These are phyloP conservation scores for Chrysoporthe deuterocubensis DNA, from an alignment of 2,329 filamentous ascomycete species.

Conservation along the genomic window DNA sequence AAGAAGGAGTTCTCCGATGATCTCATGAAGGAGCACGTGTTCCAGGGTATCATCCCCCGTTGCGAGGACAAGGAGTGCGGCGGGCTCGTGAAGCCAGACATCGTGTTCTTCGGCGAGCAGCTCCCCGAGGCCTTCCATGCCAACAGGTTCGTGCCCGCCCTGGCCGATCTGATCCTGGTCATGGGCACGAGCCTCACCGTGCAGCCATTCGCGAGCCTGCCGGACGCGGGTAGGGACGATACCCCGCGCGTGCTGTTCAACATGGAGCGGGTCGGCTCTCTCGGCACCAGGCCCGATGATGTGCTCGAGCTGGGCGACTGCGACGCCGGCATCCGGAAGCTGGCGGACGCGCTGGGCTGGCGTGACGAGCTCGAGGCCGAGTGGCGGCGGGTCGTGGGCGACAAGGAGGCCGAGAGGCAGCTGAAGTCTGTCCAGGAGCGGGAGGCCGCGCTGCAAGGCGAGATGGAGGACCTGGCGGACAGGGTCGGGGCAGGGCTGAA, in stretches of 20 bases:
- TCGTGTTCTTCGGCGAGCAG: slow-evolving; percentile 85
- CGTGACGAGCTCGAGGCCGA: slow-evolving; percentile 75
- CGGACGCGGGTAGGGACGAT: slow-evolving; percentile 61
- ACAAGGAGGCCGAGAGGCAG: slow-evolving; percentile 59
- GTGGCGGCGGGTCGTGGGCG: slow-evolving; percentile 72
- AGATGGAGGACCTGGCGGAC: slow-evolving; percentile 43
- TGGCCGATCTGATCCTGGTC: slow-evolving; percentile 43
- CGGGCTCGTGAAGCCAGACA: slow-evolving; percentile 89
- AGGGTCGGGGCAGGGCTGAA: slow-evolving; percentile 37
- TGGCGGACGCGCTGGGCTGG: slow-evolving; percentile 86
- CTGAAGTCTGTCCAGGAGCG: slow-evolving; percentile 40
- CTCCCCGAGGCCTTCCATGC: slow-evolving; percentile 66
- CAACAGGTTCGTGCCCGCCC: slow-evolving; percentile 55
- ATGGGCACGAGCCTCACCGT: slow-evolving; percentile 87
- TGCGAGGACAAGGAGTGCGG: slow-evolving; percentile 67
- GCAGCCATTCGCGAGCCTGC: slow-evolving; percentile 85
- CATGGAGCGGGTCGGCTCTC: slow-evolving; percentile 75
- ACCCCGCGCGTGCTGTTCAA: slow-evolving; percentile 87
- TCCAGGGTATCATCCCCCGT: slow-evolving; percentile 68
- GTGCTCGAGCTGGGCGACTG: slow-evolving; percentile 83
- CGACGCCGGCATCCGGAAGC: slow-evolving; percentile 76
- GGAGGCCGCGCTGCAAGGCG: slow-evolving; percentile 45
- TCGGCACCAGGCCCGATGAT: slow-evolving; percentile 81
- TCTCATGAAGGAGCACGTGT: slow-evolving; percentile 72
- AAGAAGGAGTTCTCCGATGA: slow-evolving; percentile 71